phyloP scores from a whole-genome alignment of 2,329 filamentous ascomycete species.

The Fusarium poae region DNA sequence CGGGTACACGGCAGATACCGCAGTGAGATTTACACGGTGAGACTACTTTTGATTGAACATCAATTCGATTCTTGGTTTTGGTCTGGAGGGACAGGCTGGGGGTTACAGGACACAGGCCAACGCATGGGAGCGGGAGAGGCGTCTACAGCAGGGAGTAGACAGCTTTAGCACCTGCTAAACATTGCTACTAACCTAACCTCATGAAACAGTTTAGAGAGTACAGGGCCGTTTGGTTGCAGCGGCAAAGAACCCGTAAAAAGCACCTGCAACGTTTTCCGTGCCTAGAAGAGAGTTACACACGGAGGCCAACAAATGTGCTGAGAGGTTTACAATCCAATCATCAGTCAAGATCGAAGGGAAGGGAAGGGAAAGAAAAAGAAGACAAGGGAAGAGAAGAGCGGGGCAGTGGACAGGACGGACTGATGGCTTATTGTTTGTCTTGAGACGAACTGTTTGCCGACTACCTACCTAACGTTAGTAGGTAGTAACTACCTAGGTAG shows the following conservation, averaged over 20 bases:
- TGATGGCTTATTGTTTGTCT: slow-evolving; percentile 6
- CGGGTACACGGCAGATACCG: slow-evolving; percentile 34
- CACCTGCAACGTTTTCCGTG: not conserved
- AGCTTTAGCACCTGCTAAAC: not conserved
- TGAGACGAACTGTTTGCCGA: not conserved
- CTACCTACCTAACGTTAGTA: not conserved
- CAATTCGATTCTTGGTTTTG: slow-evolving; percentile 15
- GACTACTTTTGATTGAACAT: not conserved
- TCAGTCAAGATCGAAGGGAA: not conserved
- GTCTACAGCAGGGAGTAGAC: slow-evolving; percentile 8
- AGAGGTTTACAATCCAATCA: not conserved
- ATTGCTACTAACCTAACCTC: not conserved
- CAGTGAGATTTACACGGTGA: slow-evolving; percentile 25
- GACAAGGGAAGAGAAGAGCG: slow-evolving; percentile 8
- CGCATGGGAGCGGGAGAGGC: slow-evolving; percentile 33
- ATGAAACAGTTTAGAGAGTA: not conserved
- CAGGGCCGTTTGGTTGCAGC: not conserved
- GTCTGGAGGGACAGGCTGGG: not conserved
- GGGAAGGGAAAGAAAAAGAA: not conserved
- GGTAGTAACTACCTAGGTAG: not conserved
- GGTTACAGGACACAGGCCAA: not conserved
- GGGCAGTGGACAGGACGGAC: not conserved
- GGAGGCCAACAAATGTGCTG: not conserved
- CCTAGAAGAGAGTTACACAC: not conserved
- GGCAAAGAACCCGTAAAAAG: not conserved